Evolutionary conservation across 768 basidiomycete genomes (phyloP).

Genomic region (Phaeotremella fagi): DNA sequence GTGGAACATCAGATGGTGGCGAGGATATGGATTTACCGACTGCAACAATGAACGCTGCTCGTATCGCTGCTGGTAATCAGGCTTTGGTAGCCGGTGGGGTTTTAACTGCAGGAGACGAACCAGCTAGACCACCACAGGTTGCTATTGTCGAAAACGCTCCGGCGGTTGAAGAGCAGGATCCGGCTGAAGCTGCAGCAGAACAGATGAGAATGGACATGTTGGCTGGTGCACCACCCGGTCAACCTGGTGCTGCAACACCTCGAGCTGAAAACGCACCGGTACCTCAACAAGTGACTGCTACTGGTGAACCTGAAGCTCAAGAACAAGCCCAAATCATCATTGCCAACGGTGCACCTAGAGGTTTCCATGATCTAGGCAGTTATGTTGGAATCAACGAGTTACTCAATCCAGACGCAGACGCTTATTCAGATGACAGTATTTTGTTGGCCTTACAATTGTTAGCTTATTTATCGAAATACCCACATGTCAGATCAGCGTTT

Average conservation of each 20-base stretch:
- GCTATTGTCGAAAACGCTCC: constrained; percentile 20
- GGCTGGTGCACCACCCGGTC: constrained; percentile 74
- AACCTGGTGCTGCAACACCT: constrained; percentile 63
- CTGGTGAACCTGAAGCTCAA: constrained; percentile 5
- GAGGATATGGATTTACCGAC: constrained; percentile 38
- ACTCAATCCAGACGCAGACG: constrained; percentile 40
- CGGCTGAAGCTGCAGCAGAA: constrained; percentile 63
- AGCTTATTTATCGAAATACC: constrained; percentile 95
- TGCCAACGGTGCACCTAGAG: constrained; percentile 46
- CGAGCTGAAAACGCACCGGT: constrained; percentile 28
- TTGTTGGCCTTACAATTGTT: constrained; percentile 83
- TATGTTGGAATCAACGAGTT: constrained; percentile 38
- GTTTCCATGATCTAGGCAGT: constrained; percentile 44
- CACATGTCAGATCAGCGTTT: constrained; percentile 92
- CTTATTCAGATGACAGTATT: constrained; percentile 89
- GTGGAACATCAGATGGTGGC: constrained; percentile 42
- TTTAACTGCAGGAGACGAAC: constrained; percentile 15
- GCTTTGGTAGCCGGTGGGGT: constrained; percentile 17
- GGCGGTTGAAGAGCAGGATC: constrained; percentile 65
- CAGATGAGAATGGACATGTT: constrained; percentile 38
- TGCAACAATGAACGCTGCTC: constrained; percentile 26
- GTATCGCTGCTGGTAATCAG: constrained; percentile 22
- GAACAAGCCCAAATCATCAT: constrained; percentile 42
- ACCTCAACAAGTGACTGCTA: constrained; percentile 9
- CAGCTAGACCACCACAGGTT: constrained; percentile 15